Base-by-base conservation (phyloP, 306 rosid species). In the Benincasa hispida region DNA sequence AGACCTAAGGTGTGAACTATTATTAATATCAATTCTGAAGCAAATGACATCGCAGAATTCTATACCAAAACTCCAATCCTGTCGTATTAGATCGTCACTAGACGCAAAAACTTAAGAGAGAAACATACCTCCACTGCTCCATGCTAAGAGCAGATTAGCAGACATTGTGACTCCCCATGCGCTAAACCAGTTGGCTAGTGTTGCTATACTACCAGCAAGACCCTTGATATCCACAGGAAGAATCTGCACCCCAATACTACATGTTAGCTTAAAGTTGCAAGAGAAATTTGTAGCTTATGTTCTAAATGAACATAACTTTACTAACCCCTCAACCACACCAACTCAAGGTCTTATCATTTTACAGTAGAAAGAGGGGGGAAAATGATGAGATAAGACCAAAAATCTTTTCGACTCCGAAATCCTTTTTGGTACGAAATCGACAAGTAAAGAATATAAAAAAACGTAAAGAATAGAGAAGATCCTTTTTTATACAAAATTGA, bases 161-260 rank as follows among this genome's bases (percentile, higher is more conserved):
- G 97, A 89, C 90, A 92, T 21, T 17, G 97, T 94, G 79, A 92
- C 82, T 80, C 84, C 75, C 90, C 91, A 94, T 6, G 96, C 77
- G 74, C 70, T 13, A 21, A 89, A 86, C 99, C 99, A 94, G 60
- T 92, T 94, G 89, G 92, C 87, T 76, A 94, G 94, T 73, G 97
- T 94, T 39, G 99, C 99, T 74, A 90, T 32, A 83, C 99, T 94
- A 79, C 99, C 99, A 1, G 97, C 99, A 37, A 94, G 93, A 75
- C 97, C 83, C 85, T 94, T 94, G 12, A 94, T 92, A 87, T 88
- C 88, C 54, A 89, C 60, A 3, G 99, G 99, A 86, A 94, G 97
- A 84, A 92, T 94, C 99, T 94, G 83, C 83, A 65, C 72, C 27
- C 9, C 81, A 75, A 83, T 22, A 42, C 77, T 57, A 30, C 39